Evolutionary conservation across 2,329 filamentous ascomycete species (phyloP), one percentile per base, ranked within the genome.

Genomic region (Talaromyces albobiverticillius): DNA sequence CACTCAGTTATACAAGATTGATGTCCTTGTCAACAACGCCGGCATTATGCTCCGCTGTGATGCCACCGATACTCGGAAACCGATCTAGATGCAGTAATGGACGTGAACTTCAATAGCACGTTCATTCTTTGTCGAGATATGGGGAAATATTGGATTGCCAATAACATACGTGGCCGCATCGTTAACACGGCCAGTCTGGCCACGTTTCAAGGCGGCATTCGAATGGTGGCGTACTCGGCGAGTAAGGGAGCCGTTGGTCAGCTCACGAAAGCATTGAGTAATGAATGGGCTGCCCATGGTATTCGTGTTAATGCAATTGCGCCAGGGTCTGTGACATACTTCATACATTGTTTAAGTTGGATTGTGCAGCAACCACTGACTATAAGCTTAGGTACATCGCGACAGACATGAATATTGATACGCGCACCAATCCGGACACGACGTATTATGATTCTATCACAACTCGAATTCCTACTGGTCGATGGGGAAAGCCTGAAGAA

Each of bases 241-340:
- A 40, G 34, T 32, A 55, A 55, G 34, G 53, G 47, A 6, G 53
- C 25, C 4, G 29, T 55, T 38, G 47, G 25, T 8, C 31, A 36
- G 40, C 23, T 55, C 9, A 51, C 46, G 22, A 55, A 55, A 31
- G 47, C 53, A 1, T 34, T 55, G 2, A 43, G 58, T 16, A 62
- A 59, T 47, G 60, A 62, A 43, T 61, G 56, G 58, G 60, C 60
- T 11, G 22, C 41, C 5, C 41, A 61, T 41, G 54, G 54, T 14
- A 61, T 62, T 55, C 46, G 56, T 11, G 60, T 62, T 36, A 62
- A 62, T 48, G 45, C 49, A 23, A 50, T 62, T 23, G 42, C 43
- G 1, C 60, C 60, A 1, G 60, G 60, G n/a, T 60, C 58, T 34
- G 38, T 43, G 11, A 26, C 10, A 36, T 29, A 6, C 29, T 5